These are phyloP conservation scores for Fusarium sp. DNA, from an alignment of 2,329 filamentous ascomycete species.

Conservation along the genomic window DNA sequence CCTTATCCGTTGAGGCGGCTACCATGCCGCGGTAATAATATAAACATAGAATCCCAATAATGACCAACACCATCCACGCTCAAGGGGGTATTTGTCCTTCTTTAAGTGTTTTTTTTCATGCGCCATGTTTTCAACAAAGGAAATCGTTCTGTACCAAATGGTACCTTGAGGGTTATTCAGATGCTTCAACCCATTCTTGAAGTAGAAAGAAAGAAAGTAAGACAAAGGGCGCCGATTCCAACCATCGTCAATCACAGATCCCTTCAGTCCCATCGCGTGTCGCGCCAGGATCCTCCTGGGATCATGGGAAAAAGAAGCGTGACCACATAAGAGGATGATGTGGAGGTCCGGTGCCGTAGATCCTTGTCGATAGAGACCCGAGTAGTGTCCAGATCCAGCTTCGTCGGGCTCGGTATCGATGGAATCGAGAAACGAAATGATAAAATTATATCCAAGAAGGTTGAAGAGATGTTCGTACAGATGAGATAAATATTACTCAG, in stretches of 20 bases:
- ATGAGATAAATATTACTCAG: conserved; percentile 29
- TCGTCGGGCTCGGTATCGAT: conserved; percentile 32
- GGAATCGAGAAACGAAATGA: conserved; percentile 35
- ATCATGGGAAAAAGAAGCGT: conserved; percentile 34
- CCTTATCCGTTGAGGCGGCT: conserved; percentile 33
- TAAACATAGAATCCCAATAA: conserved; percentile 41
- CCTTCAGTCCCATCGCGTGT: conserved; percentile 34
- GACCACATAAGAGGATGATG: conserved; percentile 18
- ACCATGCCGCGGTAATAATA: conserved; percentile 33
- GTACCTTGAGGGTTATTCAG: conserved; percentile 42
- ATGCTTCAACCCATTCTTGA: conserved; percentile 38
- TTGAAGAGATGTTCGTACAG: conserved; percentile 39
- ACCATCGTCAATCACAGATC: conserved; percentile 37
- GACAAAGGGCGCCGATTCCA: conserved; percentile 20
- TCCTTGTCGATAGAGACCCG: conserved; percentile 31
- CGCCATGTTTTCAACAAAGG: conserved; percentile 47
- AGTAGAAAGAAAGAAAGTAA: conserved; percentile 18
- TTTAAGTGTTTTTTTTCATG: conserved; percentile 49
- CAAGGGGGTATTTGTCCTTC: conserved; percentile 51
- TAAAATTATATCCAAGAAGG: conserved; percentile 46
- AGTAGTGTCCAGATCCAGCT: conserved; percentile 23
- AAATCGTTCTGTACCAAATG: conserved; percentile 38
- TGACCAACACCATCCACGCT: conserved; percentile 46
- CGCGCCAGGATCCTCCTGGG: conserved; percentile 41
- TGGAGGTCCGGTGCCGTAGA: conserved; percentile 16